Conservation (phyloP, 495 filamentous ascomycete genomes). For the Daldinia vernicosa region DNA sequence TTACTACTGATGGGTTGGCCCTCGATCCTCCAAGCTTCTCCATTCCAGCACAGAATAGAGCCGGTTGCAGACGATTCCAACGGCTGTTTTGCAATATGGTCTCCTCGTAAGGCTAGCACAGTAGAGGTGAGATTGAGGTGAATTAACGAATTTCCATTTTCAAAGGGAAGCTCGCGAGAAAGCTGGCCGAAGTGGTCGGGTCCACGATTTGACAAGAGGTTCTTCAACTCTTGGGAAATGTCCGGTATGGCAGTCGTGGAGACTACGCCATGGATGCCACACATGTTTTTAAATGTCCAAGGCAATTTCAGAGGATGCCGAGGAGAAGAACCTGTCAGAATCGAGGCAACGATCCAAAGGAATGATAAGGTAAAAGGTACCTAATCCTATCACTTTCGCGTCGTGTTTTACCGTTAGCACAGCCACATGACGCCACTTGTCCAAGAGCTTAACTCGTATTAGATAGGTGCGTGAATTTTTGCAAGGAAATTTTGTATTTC, state of each 20-base stretch:
- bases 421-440: constrained; percentile 3
- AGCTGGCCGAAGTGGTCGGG: constrained; percentile 61
- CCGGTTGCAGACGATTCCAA: constrained; percentile 66
- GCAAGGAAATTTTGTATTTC: neutral
- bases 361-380: neutral
- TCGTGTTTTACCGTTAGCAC: neutral
- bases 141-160: constrained; percentile 39
- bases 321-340: constrained; percentile 3
- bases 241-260: constrained; percentile 34
- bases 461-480: neutral
- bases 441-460: neutral
- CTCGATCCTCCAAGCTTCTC: constrained; percentile 89
- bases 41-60: constrained; percentile 94
- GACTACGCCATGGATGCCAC: constrained; percentile 57
- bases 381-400: neutral
- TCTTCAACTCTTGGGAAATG: constrained; percentile 45
- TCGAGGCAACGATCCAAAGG: neutral
- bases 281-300: constrained; percentile 49
- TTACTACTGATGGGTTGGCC: constrained; percentile 60
- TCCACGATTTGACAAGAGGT: constrained; percentile 55
- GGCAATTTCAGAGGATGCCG: neutral
- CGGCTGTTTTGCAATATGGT: constrained; percentile 76
- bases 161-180: constrained; percentile 39
- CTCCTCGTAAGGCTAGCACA: constrained; percentile 85
- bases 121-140: constrained; percentile 77